A percentile compares a stretch with the other conserved stretches of the same genome.
phyloP scores from a whole-genome alignment of 2,329 filamentous ascomycete species.

The Didymella glomerata region DNA sequence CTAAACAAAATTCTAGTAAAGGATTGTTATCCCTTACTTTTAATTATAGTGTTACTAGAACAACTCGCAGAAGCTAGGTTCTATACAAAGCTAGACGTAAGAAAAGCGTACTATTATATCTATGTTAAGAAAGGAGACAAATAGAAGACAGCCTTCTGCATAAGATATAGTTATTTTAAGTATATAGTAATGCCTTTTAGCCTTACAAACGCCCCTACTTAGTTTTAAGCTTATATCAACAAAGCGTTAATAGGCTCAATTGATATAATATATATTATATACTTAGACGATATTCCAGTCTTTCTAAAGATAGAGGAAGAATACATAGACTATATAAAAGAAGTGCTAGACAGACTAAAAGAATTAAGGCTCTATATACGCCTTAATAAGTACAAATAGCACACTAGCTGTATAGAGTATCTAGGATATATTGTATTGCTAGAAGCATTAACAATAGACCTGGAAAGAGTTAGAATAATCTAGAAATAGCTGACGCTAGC shows the following conservation, averaged over 20 bases:
- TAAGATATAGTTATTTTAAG: neutral
- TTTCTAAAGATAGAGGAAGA: neutral
- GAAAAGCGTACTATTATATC: neutral
- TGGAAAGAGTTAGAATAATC: neutral
- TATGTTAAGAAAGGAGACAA: neutral
- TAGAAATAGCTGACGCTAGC: neutral
- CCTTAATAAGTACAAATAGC: neutral
- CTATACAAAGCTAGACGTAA: neutral
- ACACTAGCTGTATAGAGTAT: neutral
- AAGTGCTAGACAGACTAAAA: neutral
- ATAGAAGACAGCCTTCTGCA: neutral
- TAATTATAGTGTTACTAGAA: neutral
- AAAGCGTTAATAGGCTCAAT: neutral
- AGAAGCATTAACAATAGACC: neutral
- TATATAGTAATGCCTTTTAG: neutral
- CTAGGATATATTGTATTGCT: neutral
- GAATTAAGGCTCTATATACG: neutral
- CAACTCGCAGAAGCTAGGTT: neutral
- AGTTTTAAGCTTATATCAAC: neutral
- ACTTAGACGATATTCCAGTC: neutral
- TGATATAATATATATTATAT: neutral
- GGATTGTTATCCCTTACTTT: neutral
- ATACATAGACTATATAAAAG: neutral
- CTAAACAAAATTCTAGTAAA: neutral
- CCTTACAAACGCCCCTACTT: neutral